phyloP scores from a whole-genome alignment of 108 stramenopile species.

The Mediolabrus comicus region DNA sequence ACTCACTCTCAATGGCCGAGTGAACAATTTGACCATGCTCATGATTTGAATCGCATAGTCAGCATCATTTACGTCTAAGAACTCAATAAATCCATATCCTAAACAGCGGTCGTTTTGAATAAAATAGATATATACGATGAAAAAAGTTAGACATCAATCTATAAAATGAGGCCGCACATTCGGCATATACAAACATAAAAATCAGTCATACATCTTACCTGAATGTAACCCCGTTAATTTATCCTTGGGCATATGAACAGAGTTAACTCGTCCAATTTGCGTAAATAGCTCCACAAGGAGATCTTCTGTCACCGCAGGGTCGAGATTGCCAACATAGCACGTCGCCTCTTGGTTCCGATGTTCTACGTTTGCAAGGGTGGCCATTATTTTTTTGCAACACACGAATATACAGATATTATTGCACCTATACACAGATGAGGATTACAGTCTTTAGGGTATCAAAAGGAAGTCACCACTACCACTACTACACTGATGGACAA shows the following conservation, averaged over 20 bases:
- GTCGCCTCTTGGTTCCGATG: slow-evolving; percentile 99
- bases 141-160: not conserved
- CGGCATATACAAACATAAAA: not conserved
- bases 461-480: no score
- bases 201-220: no score
- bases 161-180: not conserved
- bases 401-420: no score
- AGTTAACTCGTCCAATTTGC: slow-evolving; percentile 92
- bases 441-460: no score
- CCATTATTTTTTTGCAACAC: slow-evolving; percentile 46
- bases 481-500: no score
- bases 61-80: slow-evolving; percentile 88
- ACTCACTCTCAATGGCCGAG: slow-evolving; percentile 88
- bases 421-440: no score
- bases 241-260: slow-evolving; percentile 99
- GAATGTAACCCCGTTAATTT: slow-evolving; percentile 80
- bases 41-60: slow-evolving; percentile 97
- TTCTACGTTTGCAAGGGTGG: slow-evolving; percentile 88
- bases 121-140: not conserved
- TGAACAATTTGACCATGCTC: slow-evolving; percentile 96
- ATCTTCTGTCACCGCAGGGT: slow-evolving; percentile 83
- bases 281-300: slow-evolving; percentile 93
- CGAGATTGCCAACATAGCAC: slow-evolving; percentile 95
- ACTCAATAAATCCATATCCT: slow-evolving; percentile 99
- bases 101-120: slow-evolving; percentile 7